Evolutionary conservation across 306 rosid species (phyloP), one percentile per base, ranked within the genome.

Genomic region (Delonix regia): DNA sequence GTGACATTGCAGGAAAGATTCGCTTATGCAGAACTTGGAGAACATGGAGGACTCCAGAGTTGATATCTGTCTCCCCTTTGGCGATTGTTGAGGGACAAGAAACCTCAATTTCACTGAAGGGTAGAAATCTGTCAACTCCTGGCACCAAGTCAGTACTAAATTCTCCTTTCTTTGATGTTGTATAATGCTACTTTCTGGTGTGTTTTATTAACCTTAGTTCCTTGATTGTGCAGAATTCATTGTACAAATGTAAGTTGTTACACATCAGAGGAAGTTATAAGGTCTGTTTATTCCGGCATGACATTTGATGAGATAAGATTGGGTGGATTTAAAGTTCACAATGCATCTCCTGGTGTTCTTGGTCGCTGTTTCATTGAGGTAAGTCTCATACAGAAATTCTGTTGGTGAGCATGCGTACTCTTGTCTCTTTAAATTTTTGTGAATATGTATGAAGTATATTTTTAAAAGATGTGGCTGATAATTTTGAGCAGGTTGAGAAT

Each of bases 321-420:
- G 84, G 65, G 78, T 61, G 85, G 85, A 73, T 90, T 90, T 73
- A 85, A 86, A 86, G 84, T 89, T 79, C 82, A 45, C 62, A 86
- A 82, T 86, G 78, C 81, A 66, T 89, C 91, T 60, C 91, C 89
- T 2, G 84, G 89, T 69, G 81, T 79, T 78, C 75, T 90, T 22
- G 98, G 97, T 74, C 98, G 98, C 80, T 87, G 90, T 89, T 91
- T 91, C 84, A 85, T 94, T 56, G 98, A 94, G 98, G 98, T 94
- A 82, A 73, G 38, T 53, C 68, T 69, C 80, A 24, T 24, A 22
- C 4, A 52, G 8, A 69, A 71, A 33, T 45, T 55, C 7, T 55
- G 5, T 56, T 8, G 27, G 18, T 63, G 55, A 42, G 21, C 21
- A 52, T 48, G 47, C 70, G 24, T 7, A 24, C 63, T 11, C 34